Evolutionary conservation across 78 protist species (phyloP), one percentile per base, ranked within the genome.

Genomic region (Cavenderia fasciculata): DNA sequence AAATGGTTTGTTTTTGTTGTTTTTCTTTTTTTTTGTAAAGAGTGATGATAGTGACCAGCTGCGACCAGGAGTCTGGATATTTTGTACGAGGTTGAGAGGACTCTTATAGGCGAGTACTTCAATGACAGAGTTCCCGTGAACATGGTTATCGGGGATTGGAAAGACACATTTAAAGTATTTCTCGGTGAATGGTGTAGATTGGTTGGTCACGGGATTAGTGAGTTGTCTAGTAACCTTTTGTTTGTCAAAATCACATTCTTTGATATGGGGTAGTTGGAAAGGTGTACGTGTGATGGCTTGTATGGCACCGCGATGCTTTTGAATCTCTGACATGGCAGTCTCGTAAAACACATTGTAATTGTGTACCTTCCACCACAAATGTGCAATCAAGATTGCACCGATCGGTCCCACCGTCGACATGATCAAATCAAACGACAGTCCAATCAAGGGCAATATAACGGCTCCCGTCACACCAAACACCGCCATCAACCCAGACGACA

Each of bases 191-290:
- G 40, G 59, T 11, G 23, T 23, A 16, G 57, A 3, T 6, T 69
- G 4, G n/a, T n/a, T n/a, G n/a, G n/a, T n/a, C n/a, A n/a, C n/a
- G n/a, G n/a, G n/a, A n/a, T n/a, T n/a, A n/a, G n/a, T n/a, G n/a
- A n/a, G n/a, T n/a, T n/a, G n/a, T n/a, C n/a, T n/a, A 8, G n/a
- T 12, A 6, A 47, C 59, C 21, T 4, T 69, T 12, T 12, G 10
- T 12, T 69, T 69, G 16, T 69, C 75, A 46, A 69, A 69, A 11
- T 69, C 59, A 49, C 75, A 69, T 11, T 69, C 75, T 46, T 69
- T 52, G 52, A 69, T 69, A 49, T 29, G 10, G 2, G 75, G 75
- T 29, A 69, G 16, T 4, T 47, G 75, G 47, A 69, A 41, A 7
- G 75, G 75, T 14, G 75, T 31, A 18, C 59, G n/a, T 6, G 75